Base-by-base conservation (phyloP, 331 rosid genomes). In the Spiraea crenata region DNA sequence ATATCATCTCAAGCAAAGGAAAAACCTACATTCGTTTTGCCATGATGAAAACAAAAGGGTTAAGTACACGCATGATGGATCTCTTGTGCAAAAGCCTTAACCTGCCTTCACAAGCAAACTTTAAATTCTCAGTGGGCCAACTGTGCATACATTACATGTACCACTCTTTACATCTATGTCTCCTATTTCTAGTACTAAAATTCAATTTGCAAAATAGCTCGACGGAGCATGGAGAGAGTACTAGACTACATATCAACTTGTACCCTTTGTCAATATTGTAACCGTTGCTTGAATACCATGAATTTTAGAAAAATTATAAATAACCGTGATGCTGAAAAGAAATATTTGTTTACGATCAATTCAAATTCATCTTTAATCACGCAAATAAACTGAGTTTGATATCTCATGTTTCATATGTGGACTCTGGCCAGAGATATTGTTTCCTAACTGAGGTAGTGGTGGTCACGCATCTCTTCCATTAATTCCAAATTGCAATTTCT, bases 51-150 rank as follows among this genome's bases (percentile, higher is more conserved):
- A 55, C 64, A 25, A 39, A 25, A 45, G 65, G 55, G 5, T 44
- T 44, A 42, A 42, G 74, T 70, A 70, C 74, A 70, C 65, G 74
- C 74, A 56, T 70, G 56, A 70, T 56, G 55, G 45, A 44, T 68
- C 51, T 44, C 31, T 42, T 70, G 52, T 42, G 54, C 17, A 56
- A 57, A 70, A 56, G 65, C 74, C 65, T 5, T 35, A 45, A 42
- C 7, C 44, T 69, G 16, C 65, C 56, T 45, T 64, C 56, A 56
- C 65, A 70, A 42, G 65, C 55, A 70, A 56, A 56, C 56, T 42
- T 70, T 56, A 9, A 25, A 56, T 41, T 54, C 72, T 54, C 11
- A 70, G 44, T 42, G 74, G 65, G 9, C 65, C 65, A 55, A 54
- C 46, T 31, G n/a, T 31, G 31, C 31, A 25, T 25, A 25, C 31